These are phyloP conservation scores for Castanea crenata DNA, from an alignment of 306 rosid species.

Conservation along the genomic window DNA sequence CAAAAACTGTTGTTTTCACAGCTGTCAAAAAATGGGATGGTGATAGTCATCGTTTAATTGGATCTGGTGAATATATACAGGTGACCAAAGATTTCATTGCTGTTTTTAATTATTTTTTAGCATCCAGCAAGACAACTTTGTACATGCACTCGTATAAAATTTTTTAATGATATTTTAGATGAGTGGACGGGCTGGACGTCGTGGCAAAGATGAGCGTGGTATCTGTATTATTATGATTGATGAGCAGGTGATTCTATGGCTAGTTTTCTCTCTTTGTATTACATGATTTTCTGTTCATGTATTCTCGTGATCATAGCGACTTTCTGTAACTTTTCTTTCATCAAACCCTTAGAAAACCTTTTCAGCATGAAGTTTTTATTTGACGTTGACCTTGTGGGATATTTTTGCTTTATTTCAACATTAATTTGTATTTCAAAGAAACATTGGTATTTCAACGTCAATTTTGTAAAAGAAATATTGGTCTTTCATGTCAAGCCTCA, in stretches of 20 bases:
- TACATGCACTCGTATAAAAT: background rate
- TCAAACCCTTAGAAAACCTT: background rate
- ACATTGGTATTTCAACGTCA: background rate
- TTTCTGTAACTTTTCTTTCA: background rate
- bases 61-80: constrained; percentile 99
- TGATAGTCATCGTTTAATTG: constrained; percentile 91
- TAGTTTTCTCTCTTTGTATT: constrained; percentile 8
- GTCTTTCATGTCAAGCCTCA: background rate
- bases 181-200: constrained; percentile 99
- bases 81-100: constrained; percentile 42
- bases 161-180: constrained; percentile 47
- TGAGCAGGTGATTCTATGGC: constrained; percentile 67
- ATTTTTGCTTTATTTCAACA: background rate
- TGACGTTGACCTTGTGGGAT: constrained; percentile 10
- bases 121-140: background rate
- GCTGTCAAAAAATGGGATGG: constrained; percentile 98
- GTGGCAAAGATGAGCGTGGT: constrained; percentile 97
- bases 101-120: background rate
- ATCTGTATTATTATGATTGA: constrained; percentile 95
- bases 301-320: background rate
- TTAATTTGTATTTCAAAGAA: background rate
- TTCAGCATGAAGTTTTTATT: background rate
- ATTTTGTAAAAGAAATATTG: background rate
- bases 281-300: background rate
- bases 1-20: constrained; percentile 96